Base-by-base conservation (phyloP, 2,329 filamentous ascomycete genomes). In the Fusarium sp. region DNA sequence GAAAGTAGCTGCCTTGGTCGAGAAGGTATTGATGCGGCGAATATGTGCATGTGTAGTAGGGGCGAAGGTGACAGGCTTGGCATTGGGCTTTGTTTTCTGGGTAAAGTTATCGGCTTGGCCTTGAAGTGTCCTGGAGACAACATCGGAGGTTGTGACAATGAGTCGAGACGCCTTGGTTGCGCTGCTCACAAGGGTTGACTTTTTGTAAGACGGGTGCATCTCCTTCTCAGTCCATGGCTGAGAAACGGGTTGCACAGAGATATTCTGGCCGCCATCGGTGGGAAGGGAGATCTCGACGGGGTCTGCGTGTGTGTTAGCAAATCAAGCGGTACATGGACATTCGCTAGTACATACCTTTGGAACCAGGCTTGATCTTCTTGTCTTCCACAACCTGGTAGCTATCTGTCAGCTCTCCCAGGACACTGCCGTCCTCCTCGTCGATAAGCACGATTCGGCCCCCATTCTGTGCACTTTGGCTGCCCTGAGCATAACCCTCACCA, bases 351-450 rank as follows among this genome's bases (percentile, higher is more conserved):
- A 34, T 84, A 97, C 94, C 92, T 86, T 99, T 98, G 7, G 92
- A 95, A n/a, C 96, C 96, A 18, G 91, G 90, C 77, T 91, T 89
- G 67, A 99, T 85, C 52, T 85, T 86, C 28, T 88, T 84, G 70
- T 94, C 89, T 76, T 98, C 94, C 18, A 95, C 85, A 19, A 97
- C 87, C 70, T 94, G 85, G 75, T 93, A 95, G 19, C 91, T 91
- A 61, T 95, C 91, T 61, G 91, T 89, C 66, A 99, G 83, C 82
- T 99, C 95, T 46, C 96, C 96, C 28, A 99, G 92, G 11, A 99
- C 92, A 74, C 93, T 97, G 54, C 96, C 96, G 80, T 99, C 92
- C 78, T 98, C 95, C 80, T 99, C 96, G 76, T 99, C 94, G 18
- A 99, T 85, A 12, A 99, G 86, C 7, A 99, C 95, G 73, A 98